Conservation (phyloP, 2,329 filamentous ascomycete genomes). For the Thielaviopsis cerberus region DNA sequence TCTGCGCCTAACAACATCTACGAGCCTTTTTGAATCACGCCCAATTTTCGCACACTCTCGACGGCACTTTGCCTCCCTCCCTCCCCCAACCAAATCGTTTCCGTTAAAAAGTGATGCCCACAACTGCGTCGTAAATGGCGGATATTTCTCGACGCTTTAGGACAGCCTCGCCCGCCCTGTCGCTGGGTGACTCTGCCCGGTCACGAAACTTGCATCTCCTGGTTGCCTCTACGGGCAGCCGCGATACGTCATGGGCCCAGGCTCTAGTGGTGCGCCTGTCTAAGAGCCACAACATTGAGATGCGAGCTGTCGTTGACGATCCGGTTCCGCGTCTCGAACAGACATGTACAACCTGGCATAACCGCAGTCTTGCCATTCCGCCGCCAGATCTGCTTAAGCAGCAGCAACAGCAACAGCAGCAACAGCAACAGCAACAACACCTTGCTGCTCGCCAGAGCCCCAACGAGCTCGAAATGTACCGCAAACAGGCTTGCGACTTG, state of each 20-base stretch:
- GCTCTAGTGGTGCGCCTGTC: constrained; percentile 48
- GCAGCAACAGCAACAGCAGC: not conserved
- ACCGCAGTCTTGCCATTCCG: constrained; percentile 28
- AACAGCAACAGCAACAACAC: not conserved
- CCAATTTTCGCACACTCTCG: not conserved
- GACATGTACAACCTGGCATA: constrained; percentile 41
- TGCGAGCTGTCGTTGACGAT: constrained; percentile 45
- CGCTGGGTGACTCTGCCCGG: constrained; percentile 20
- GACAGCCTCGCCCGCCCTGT: constrained; percentile 17
- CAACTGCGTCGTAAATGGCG: constrained; percentile 5
- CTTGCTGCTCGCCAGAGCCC: constrained; percentile 9
- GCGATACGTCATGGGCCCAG: constrained; percentile 47
- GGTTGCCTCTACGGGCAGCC: constrained; percentile 45
- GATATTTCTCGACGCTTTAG: constrained; percentile 2
- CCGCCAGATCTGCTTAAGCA: constrained; percentile 16
- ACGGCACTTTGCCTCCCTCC: not conserved
- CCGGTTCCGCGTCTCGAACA: constrained; percentile 44
- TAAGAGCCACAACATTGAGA: constrained; percentile 43
- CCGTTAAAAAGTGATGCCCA: not conserved
- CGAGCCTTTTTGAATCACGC: too few relatives aligned
- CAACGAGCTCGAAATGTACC: constrained; percentile 6
- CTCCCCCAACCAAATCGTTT: not conserved
- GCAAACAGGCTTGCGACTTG: constrained; percentile 37
- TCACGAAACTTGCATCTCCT: constrained; percentile 33
- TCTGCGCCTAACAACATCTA: not conserved